phyloP scores from a whole-genome alignment of 176 grass and related monocot species.

The Bonia amplexicaulis region DNA sequence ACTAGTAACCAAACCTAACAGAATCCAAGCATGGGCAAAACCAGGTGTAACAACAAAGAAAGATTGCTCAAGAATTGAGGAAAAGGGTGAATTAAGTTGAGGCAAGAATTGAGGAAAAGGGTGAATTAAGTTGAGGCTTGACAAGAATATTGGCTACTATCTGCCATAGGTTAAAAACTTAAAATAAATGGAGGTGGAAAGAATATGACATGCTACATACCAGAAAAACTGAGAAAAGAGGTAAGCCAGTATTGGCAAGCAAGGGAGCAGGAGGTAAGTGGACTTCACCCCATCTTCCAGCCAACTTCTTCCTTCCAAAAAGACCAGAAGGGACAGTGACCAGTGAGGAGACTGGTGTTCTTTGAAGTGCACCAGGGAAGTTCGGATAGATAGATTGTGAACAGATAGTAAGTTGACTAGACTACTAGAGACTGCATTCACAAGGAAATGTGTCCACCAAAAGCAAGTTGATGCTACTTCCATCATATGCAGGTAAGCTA shows the following conservation, averaged over 20 bases:
- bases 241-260: neutral
- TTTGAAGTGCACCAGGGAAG: neutral
- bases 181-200: neutral
- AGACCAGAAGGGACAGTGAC: conserved; percentile 9
- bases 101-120: neutral
- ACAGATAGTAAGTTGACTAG: neutral
- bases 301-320: conserved; percentile 40
- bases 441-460: neutral
- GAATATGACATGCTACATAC: neutral
- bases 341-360: conserved; percentile 2
- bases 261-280: neutral
- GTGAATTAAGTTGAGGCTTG: neutral
- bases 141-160: neutral
- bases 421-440: neutral
- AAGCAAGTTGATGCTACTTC: neutral
- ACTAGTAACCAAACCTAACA: neutral
- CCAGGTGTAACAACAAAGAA: neutral
- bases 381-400: neutral
- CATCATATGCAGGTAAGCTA: conserved; percentile 10
- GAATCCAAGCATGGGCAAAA: neutral
- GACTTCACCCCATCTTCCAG: neutral
- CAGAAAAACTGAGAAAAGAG: neutral
- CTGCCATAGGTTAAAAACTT: neutral
- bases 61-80: neutral
- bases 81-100: neutral